Base-by-base conservation (phyloP, 129 eudicot species). In the Cynara cardunculus region DNA sequence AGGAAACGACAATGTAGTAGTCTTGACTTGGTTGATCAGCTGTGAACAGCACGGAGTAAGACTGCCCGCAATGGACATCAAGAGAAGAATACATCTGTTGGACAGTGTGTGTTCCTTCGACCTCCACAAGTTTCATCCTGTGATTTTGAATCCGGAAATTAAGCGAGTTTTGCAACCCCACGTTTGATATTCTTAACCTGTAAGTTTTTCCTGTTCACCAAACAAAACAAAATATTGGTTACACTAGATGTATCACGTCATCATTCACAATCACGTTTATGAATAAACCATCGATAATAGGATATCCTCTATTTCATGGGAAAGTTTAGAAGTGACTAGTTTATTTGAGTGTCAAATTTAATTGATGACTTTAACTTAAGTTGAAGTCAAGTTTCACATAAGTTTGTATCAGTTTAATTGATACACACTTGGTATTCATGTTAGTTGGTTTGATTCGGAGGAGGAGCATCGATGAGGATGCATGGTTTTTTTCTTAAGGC, bases 51-150 rank as follows among this genome's bases (percentile, higher is more conserved):
- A 92, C 94, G 0, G 99, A 92, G 86, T 87, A 92, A 59, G 97
- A 92, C 74, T 95, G 99, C 3, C 99, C 97, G 14, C 89, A 83
- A 79, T 95, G 99, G 79, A 95, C 76, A 80, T 95, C 99, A 31
- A 95, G 91, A n/a, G 99, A 95, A 9, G 99, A 92, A 66, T 86
- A 95, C 76, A 88, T 87, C 1, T 83, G 85, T 71, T 95, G 99
- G 76, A 92, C 71, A 0, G 99, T 92, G 78, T 95, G 99, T 10
- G 99, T 92, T 25, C 99, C 99, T 78, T 95, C 99, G 3, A 92
- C 94, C 82, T 95, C 99, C 0, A 95, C 97, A 12, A 95, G 74
- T 73, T 89, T 92, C 97, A 95, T 89, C 79, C 92, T 90, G 81
- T 95, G 99, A 24, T 86, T 88, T 81, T 92, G 97, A 66, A 95